Conservation (phyloP, 257 asterid genomes). For the Salvia splendens region DNA sequence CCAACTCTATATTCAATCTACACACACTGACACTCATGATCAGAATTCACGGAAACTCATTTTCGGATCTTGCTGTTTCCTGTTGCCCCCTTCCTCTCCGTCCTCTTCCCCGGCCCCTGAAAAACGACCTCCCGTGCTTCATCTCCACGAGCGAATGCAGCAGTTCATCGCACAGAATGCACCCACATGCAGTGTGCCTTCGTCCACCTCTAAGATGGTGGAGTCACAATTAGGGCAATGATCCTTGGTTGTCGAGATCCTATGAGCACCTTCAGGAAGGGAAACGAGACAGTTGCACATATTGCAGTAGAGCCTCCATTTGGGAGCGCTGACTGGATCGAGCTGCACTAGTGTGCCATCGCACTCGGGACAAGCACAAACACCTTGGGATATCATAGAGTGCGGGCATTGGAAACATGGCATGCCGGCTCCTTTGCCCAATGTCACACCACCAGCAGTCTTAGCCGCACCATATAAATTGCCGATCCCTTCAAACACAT, state of each 20-base stretch:
- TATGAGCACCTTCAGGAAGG: conserved; percentile 90
- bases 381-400: conserved; percentile 81
- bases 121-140: conserved; percentile 78
- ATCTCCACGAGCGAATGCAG: conserved; percentile 82
- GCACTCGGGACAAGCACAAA: conserved; percentile 95
- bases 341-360: conserved; percentile 85
- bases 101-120: conserved; percentile 62
- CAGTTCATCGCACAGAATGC: conserved; percentile 83
- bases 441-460: conserved; percentile 43
- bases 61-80: conserved; percentile 71
- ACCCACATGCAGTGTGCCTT: conserved; percentile 73
- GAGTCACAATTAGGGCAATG: conserved; percentile 84
- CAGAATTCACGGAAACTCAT: conserved; percentile 91
- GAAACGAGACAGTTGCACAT: conserved; percentile 85
- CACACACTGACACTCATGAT: background rate
- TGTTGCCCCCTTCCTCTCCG: conserved; percentile 65
- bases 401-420: conserved; percentile 90
- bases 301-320: conserved; percentile 86
- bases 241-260: conserved; percentile 68
- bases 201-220: conserved; percentile 80
- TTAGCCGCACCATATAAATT: conserved; percentile 64
- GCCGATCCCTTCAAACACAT: conserved; percentile 56
- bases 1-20: background rate
- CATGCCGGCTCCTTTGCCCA: conserved; percentile 91
- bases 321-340: conserved; percentile 86